Base-by-base conservation (phyloP, 2,329 filamentous ascomycete species). In the Ophiostoma perfectum region DNA sequence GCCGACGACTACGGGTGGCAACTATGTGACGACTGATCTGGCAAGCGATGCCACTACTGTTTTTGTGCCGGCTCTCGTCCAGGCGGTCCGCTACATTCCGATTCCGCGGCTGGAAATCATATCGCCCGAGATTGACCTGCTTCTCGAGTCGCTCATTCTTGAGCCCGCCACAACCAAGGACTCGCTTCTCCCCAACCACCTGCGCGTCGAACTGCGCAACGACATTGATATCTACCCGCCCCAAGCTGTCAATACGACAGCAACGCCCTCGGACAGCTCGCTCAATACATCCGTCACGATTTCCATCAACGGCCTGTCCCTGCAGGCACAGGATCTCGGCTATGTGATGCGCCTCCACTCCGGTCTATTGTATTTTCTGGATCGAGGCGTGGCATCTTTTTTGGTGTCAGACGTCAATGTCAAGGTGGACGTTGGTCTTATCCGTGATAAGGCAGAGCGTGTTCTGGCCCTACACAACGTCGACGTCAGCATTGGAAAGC, bases 41-140 rank as follows among this genome's bases (percentile, higher is more conserved):
- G 79, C 95, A 4, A 83, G 87, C 2, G 94, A 98, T 75, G 81
- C 87, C 3, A 83, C 92, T 72, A 90, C 94, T 70, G 87, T 94
- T 12, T 93, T 97, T 75, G 82, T 95, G 5, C 94, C 94, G 0
- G 80, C 92, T 12, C 75, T 93, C 4, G 85, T 97, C 69, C 84
- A 91, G 72, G 86, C 87, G 2, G 83, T 98, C 44, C 93, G 97
- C 76, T 93, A 92, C 78, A 81, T 98, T 4, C 94, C 94, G 0
- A 95, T 98, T 66, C 93, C 93, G 0, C 89, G 94, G 4, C 78
- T 97, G n/a, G 94, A 97, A 77, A 82, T 97, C 5, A 90, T 91
- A 0, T 90, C 89, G 3, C 93, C 93, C 0, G 88, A 91, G 45
- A 83, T 96, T 67, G 93, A 97, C 73, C 84, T 98, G 5, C 81